phyloP scores from a whole-genome alignment of 2,329 filamentous ascomycete genomes.

The Metarhizium sp. region DNA sequence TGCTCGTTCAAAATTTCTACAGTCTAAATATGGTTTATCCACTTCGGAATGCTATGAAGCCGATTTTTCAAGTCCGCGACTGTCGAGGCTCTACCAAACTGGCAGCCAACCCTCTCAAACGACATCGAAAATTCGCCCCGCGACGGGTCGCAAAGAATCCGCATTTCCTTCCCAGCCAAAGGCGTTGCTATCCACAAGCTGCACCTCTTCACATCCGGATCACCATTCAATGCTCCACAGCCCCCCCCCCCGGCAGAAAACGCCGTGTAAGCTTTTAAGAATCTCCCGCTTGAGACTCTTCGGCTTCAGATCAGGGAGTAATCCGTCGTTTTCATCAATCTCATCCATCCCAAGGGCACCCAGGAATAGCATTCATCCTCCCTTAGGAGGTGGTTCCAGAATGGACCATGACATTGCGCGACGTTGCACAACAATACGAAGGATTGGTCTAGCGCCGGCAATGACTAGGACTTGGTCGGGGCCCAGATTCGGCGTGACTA shows the following conservation, averaged over 20 bases:
- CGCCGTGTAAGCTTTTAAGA: too few relatives aligned
- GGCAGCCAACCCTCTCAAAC: background rate
- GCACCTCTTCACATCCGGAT: conserved; percentile 20
- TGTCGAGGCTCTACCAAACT: too few relatives aligned
- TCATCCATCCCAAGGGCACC: conserved; percentile 26
- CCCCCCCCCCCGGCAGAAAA: too few relatives aligned
- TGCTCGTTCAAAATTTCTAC: too few relatives aligned
- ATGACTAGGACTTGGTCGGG: conserved; percentile 18
- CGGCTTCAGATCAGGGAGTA: too few relatives aligned
- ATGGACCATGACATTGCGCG: too few relatives aligned
- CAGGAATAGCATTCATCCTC: conserved; percentile 25
- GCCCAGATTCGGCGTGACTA: conserved; percentile 20
- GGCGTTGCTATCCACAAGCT: conserved; percentile 24
- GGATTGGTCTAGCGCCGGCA: conserved; percentile 18
- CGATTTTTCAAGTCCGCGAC: too few relatives aligned
- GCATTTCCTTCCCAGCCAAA: conserved; percentile 11
- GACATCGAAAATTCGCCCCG: conserved; percentile 3
- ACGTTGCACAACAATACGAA: conserved; percentile 17
- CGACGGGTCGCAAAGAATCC: conserved; percentile 9
- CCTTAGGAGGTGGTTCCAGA: conserved; percentile 5
- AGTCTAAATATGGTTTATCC: too few relatives aligned
- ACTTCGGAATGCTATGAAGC: too few relatives aligned
- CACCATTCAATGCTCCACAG: conserved; percentile 17
- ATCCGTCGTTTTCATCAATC: too few relatives aligned
- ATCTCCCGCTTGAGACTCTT: too few relatives aligned